phyloP scores from a whole-genome alignment of 257 asterid genomes.

The Capsicum baccatum region DNA sequence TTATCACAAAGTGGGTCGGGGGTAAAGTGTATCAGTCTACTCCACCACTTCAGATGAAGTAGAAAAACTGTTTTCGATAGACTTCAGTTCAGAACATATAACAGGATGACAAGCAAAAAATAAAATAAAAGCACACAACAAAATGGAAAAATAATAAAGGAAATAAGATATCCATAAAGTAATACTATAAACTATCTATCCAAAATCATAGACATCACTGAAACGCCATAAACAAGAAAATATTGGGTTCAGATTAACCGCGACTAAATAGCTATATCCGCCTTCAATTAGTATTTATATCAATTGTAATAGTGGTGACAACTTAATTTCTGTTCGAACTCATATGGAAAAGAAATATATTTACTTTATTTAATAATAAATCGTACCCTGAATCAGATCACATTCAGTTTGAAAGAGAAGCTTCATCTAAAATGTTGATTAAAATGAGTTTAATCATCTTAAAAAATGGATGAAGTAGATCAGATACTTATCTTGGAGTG shows the following conservation, averaged over 20 bases:
- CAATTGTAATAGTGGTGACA: not conserved
- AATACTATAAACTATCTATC: too few relatives aligned
- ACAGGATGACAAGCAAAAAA: too few relatives aligned
- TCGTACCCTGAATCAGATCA: not conserved
- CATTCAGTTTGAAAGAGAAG: not conserved
- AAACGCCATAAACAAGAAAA: not conserved
- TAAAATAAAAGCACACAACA: too few relatives aligned
- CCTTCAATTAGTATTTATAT: not conserved
- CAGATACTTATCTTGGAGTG: not conserved
- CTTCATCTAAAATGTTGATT: not conserved
- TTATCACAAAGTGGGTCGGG: too few relatives aligned
- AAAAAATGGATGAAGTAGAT: not conserved
- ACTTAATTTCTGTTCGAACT: not conserved
- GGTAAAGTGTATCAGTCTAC: too few relatives aligned
- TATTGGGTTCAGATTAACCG: not conserved
- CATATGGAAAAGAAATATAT: not conserved
- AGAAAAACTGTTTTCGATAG: too few relatives aligned
- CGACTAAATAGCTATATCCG: not conserved
- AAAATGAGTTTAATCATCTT: not conserved
- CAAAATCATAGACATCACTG: too few relatives aligned
- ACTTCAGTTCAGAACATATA: too few relatives aligned
- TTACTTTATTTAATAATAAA: not conserved
- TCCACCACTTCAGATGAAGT: too few relatives aligned
- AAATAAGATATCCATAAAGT: too few relatives aligned
- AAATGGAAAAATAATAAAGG: too few relatives aligned